These are phyloP conservation scores for Tylopilus plumbeoviolaceoides DNA, from an alignment of 768 basidiomycete genomes.

Conservation along the genomic window DNA sequence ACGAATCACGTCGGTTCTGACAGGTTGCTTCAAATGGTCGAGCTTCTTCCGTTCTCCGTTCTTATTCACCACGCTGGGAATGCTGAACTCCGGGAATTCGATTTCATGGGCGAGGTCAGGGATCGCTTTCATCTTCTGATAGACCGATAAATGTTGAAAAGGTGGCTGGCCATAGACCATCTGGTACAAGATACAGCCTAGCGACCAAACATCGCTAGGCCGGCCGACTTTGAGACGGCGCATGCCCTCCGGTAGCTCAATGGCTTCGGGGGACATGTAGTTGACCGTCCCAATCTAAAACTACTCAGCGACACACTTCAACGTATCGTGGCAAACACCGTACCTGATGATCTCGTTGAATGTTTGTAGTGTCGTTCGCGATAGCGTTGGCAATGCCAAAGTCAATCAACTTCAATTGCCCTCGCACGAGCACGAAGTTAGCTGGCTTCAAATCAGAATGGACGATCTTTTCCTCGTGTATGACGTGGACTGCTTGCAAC, in stretches of 20 bases:
- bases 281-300: conserved; percentile 90
- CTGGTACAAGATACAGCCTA: conserved; percentile 97
- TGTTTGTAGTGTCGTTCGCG: conserved; percentile 97
- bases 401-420: conserved; percentile 95
- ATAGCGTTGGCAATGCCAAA: conserved; percentile 99
- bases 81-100: conserved; percentile 71
- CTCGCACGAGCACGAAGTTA: conserved; percentile 95
- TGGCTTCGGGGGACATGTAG: conserved; percentile 98
- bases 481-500: conserved; percentile 97
- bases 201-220: conserved; percentile 95
- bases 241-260: conserved; percentile 84
- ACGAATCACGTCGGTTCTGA: conserved; percentile 71
- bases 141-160: conserved; percentile 79
- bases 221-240: conserved; percentile 91
- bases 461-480: conserved; percentile 97
- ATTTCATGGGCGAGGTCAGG: conserved; percentile 74
- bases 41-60: conserved; percentile 43
- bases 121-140: conserved; percentile 92
- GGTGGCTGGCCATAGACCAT: conserved; percentile 96
- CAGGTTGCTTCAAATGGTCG: conserved; percentile 66
- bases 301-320: not conserved
- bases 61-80: conserved; percentile 39
- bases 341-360: conserved; percentile 93
- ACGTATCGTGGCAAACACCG: conserved; percentile 2
- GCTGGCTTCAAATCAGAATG: conserved; percentile 98